These are phyloP conservation scores for Scedosporium aurantiacum DNA, from an alignment of 2,329 filamentous ascomycete genomes.

Conservation along the genomic window DNA sequence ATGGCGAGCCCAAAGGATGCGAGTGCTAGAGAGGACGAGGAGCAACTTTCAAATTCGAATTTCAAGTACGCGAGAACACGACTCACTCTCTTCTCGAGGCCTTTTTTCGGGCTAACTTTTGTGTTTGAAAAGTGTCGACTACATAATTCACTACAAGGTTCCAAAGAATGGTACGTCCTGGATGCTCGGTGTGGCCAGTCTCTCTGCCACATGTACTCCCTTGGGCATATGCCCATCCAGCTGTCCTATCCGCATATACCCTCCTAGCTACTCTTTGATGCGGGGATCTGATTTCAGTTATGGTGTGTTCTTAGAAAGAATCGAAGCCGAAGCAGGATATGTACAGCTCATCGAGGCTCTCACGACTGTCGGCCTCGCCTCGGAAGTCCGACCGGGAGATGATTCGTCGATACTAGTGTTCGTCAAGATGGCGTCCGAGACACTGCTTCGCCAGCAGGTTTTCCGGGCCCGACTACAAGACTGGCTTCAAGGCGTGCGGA, in stretches of 20 bases:
- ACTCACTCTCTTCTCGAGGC: background rate
- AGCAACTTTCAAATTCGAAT: background rate
- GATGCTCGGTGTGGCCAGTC: no score
- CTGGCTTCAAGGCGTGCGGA: constrained; percentile 82
- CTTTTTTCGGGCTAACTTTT: background rate
- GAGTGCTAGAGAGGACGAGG: background rate
- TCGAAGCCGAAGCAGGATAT: constrained; percentile 63
- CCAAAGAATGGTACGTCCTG: constrained; percentile 47
- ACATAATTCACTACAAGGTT: constrained; percentile 73
- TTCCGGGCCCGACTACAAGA: constrained; percentile 84
- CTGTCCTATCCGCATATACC: constrained; percentile 5
- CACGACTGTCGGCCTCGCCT: constrained; percentile 67
- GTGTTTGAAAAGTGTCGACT: constrained; percentile 55
- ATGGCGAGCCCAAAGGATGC: constrained; percentile 1
- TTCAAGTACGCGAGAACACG: background rate
- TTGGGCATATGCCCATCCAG: background rate
- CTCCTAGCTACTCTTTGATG: background rate
- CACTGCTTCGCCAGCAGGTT: constrained; percentile 66
- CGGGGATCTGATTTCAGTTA: background rate
- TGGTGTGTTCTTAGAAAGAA: constrained; percentile 40
- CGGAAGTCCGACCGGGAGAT: constrained; percentile 75
- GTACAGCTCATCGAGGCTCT: constrained; percentile 67
- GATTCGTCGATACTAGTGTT: constrained; percentile 71
- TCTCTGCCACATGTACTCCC: background rate
- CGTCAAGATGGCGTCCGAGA: constrained; percentile 64